Conservation (phyloP, 805 yeast genomes). For the Debaryomyces hansenii region DNA sequence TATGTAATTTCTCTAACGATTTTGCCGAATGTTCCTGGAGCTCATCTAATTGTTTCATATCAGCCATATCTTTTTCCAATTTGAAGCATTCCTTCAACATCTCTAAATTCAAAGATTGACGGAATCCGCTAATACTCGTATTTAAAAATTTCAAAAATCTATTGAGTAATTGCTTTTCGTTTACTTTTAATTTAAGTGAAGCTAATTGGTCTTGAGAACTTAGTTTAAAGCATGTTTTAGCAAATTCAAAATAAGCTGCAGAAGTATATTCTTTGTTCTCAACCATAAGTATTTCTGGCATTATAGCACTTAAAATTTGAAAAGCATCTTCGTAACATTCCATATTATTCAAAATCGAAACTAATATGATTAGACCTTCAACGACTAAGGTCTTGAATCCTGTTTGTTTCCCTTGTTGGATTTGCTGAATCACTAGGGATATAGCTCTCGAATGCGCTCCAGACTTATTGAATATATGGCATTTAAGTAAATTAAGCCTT, state of each 20-base stretch:
- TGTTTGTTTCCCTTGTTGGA: slow-evolving; percentile 46
- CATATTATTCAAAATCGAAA: slow-evolving; percentile 43
- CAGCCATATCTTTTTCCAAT: slow-evolving; percentile 39
- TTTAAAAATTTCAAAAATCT: slow-evolving; percentile 39
- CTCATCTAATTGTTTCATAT: slow-evolving; percentile 23
- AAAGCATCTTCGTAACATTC: slow-evolving; percentile 46
- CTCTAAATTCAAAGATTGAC: slow-evolving; percentile 33
- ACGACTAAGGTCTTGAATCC: slow-evolving; percentile 46
- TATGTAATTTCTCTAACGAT: slow-evolving; percentile 26
- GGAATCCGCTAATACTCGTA: slow-evolving; percentile 46
- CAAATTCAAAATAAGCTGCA: slow-evolving; percentile 29
- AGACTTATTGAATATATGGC: slow-evolving; percentile 41
- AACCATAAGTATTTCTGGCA: slow-evolving; percentile 46
- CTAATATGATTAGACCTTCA: slow-evolving; percentile 48
- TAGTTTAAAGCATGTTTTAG: slow-evolving; percentile 19
- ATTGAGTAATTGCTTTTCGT: slow-evolving; percentile 20
- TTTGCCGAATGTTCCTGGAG: slow-evolving; percentile 29
- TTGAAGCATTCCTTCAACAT: slow-evolving; percentile 41
- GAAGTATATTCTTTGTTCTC: slow-evolving; percentile 41
- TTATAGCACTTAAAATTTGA: slow-evolving; percentile 35
- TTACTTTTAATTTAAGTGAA: background rate
- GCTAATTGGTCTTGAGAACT: slow-evolving; percentile 2
- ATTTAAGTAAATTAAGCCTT: slow-evolving; percentile 48
- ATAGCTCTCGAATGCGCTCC: slow-evolving; percentile 51
- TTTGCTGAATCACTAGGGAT: slow-evolving; percentile 48